These are phyloP conservation scores for Hypholoma sublateritium DNA, from an alignment of 768 basidiomycete species.

Conservation along the genomic window DNA sequence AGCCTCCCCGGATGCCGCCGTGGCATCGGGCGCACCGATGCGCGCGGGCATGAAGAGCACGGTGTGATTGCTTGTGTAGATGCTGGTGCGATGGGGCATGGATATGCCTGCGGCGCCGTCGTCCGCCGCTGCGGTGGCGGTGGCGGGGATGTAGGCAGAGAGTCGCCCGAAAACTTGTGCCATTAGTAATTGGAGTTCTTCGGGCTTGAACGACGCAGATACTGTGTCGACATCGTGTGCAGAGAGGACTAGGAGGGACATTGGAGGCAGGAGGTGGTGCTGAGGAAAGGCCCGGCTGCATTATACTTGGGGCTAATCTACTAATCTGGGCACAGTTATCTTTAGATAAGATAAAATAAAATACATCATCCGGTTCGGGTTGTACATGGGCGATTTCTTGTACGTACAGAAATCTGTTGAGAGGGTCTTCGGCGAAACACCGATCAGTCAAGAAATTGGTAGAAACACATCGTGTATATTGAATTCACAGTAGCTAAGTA, in stretches of 20 bases:
- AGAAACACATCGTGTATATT: too few species aligned
- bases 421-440: too few species aligned
- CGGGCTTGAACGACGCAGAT: constrained; percentile 41
- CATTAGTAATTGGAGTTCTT: constrained; percentile 55
- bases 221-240: constrained; percentile 55
- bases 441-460: too few species aligned
- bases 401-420: too few species aligned
- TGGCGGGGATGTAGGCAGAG: constrained; percentile 13
- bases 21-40: constrained; percentile 26
- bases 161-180: constrained; percentile 54
- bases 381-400: too few species aligned
- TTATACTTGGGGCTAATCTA: too few species aligned
- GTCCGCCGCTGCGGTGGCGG: background rate
- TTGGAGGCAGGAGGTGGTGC: constrained; percentile 1
- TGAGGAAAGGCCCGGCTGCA: too few species aligned
- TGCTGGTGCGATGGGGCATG: constrained; percentile 59
- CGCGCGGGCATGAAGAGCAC: constrained; percentile 85
- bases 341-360: too few species aligned
- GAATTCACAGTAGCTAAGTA: too few species aligned
- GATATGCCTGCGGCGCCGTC: constrained; percentile 22
- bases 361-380: too few species aligned
- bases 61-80: constrained; percentile 55
- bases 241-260: constrained; percentile 64
- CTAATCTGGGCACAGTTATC: too few species aligned
- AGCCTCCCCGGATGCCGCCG: background rate